phyloP scores from a whole-genome alignment of 2,329 filamentous ascomycete genomes.

The Pyrenochaeta sp. region DNA sequence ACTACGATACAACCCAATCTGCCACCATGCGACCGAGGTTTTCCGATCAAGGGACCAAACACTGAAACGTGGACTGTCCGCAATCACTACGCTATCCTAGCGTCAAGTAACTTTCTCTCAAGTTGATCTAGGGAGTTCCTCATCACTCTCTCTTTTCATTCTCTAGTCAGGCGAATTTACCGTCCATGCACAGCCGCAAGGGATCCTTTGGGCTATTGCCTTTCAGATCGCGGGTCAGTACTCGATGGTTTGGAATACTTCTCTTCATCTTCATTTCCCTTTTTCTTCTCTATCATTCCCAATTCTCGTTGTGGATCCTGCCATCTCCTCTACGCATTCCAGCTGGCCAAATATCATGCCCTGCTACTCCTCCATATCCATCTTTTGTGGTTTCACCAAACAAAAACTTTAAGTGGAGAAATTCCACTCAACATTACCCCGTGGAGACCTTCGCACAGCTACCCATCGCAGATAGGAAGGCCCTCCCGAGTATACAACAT shows the following conservation, averaged over 20 bases:
- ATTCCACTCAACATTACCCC: constrained; percentile 20
- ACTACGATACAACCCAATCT: constrained; percentile 1
- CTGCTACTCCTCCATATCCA: constrained; percentile 21
- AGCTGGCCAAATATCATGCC: constrained; percentile 21
- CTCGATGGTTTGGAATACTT: constrained; percentile 21
- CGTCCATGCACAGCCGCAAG: constrained; percentile 19
- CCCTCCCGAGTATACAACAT: constrained; percentile 78
- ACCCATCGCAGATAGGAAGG: constrained; percentile 72
- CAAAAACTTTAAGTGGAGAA: constrained; percentile 22
- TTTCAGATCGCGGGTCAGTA: constrained; percentile 16
- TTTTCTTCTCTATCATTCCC: constrained; percentile 15
- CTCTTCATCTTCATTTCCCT: constrained; percentile 17
- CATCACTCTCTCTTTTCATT: neutral
- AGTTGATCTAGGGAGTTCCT: neutral
- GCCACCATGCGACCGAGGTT: neutral
- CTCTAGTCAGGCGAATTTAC: neutral
- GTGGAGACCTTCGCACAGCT: constrained; percentile 72
- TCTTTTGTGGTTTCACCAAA: constrained; percentile 11
- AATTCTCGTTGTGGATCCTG: constrained; percentile 13
- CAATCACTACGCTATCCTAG: neutral
- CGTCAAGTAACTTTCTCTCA: neutral
- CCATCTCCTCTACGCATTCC: constrained; percentile 16
- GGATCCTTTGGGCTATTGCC: constrained; percentile 15
- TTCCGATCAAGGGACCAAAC: neutral
- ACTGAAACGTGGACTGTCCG: constrained; percentile 12